A percentile compares a stretch with the other conserved stretches of the same genome.
Conservation (phyloP, 2,329 filamentous ascomycete species). For the Elsinoe perseae region DNA sequence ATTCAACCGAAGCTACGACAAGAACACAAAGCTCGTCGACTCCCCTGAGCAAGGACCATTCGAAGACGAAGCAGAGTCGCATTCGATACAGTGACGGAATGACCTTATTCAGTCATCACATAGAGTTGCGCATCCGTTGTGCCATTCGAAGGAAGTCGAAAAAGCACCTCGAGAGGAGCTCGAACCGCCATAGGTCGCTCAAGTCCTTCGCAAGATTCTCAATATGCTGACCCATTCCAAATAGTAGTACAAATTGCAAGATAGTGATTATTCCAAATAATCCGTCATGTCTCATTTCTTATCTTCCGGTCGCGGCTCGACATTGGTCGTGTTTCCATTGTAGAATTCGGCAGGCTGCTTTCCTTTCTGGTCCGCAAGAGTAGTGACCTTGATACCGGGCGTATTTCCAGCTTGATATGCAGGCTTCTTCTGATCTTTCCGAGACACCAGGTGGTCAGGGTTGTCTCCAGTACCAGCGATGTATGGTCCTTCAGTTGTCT, state of each 20-base stretch:
- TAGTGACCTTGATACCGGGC: conserved; percentile 35
- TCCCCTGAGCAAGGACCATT: too few species aligned
- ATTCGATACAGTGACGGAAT: too few species aligned
- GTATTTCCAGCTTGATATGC: conserved; percentile 19
- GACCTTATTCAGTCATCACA: too few species aligned
- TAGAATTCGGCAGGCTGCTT: conserved; percentile 62
- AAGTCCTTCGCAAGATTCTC: conserved; percentile 14
- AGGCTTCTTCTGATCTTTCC: conserved; percentile 21
- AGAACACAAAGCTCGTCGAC: too few species aligned
- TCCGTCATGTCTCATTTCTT: conserved; percentile 14
- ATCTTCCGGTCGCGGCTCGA: conserved; percentile 23
- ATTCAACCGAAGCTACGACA: too few species aligned
- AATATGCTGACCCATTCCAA: conserved; percentile 22
- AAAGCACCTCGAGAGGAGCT: not conserved
- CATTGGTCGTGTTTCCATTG: conserved; percentile 78
- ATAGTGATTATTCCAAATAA: not conserved
- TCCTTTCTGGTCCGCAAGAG: conserved; percentile 38
- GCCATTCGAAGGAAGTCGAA: too few species aligned
- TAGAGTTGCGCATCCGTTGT: too few species aligned
- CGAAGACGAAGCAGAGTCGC: too few species aligned
- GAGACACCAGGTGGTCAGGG: conserved; percentile 20
- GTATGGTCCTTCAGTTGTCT: conserved; percentile 19
- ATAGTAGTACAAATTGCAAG: not conserved
- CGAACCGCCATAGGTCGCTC: not conserved
- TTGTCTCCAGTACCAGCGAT: conserved; percentile 24